A percentile compares a stretch with the other conserved stretches of the same genome.
These are phyloP conservation scores for Coniosporium apollinis DNA, from an alignment of 495 filamentous ascomycete species.

Conservation along the genomic window DNA sequence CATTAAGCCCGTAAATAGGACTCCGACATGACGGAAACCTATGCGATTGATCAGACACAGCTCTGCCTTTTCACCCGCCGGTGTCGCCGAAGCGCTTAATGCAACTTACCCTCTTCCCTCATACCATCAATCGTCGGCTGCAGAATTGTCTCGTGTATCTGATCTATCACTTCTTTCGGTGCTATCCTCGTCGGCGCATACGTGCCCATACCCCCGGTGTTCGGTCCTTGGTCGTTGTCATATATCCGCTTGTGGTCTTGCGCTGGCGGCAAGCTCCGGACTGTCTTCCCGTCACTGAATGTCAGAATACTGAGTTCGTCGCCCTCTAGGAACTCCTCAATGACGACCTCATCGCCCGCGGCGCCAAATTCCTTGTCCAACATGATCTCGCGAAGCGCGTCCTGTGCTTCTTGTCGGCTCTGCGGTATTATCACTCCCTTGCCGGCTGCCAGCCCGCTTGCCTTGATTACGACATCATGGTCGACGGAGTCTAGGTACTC, in stretches of 20 bases:
- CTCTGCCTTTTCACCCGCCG: conserved; percentile 3
- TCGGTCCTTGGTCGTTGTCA: conserved; percentile 81
- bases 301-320: conserved; percentile 84
- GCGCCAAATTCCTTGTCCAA: conserved; percentile 67
- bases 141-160: conserved; percentile 67
- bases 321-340: conserved; percentile 85
- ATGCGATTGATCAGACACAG: conserved; percentile 61
- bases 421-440: conserved; percentile 84
- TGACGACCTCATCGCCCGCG: conserved; percentile 84
- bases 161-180: conserved; percentile 51
- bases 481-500: conserved; percentile 56
- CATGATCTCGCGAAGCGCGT: conserved; percentile 81
- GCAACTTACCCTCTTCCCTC: conserved; percentile 45
- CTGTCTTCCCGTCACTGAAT: conserved; percentile 79
- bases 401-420: conserved; percentile 63
- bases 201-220: conserved; percentile 96
- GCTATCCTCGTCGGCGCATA: conserved; percentile 84
- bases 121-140: conserved; percentile 84
- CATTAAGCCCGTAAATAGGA: conserved; percentile 93
- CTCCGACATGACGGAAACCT: no score
- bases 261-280: conserved; percentile 71
- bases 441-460: conserved; percentile 68
- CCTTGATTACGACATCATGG: conserved; percentile 80
- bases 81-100: no score
- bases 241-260: conserved; percentile 94